phyloP scores from a whole-genome alignment of 176 grass and related monocot genomes.

The Carex scoparia region DNA sequence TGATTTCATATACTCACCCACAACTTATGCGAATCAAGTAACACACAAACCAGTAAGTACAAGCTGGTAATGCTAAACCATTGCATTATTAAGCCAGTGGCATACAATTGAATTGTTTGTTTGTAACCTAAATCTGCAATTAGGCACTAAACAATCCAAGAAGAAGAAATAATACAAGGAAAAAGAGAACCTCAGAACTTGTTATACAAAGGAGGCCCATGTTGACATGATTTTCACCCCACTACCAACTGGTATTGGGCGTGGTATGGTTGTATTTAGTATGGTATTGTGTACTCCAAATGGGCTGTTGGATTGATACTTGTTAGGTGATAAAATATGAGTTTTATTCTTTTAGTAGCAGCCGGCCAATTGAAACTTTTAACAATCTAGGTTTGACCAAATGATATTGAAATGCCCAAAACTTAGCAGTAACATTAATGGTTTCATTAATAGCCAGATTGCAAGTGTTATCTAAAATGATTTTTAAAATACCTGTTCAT shows the following conservation, averaged over 20 bases:
- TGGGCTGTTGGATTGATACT: neutral
- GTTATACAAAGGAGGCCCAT: neutral
- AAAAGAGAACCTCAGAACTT: neutral
- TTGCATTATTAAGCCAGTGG: neutral
- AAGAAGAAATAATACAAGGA: neutral
- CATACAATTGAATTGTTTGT: neutral
- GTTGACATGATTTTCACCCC: neutral
- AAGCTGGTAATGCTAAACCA: neutral
- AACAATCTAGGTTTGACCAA: neutral
- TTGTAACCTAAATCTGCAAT: neutral
- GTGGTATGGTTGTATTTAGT: neutral
- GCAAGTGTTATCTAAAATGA: neutral
- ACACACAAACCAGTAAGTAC: neutral
- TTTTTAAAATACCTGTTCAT: neutral
- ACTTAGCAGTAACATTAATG: neutral
- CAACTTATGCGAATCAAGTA: neutral
- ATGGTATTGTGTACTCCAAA: neutral
- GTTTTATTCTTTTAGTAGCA: neutral
- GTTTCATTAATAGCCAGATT: neutral
- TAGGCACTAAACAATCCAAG: neutral
- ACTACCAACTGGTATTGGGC: neutral
- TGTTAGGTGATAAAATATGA: neutral
- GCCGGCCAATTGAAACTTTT: neutral
- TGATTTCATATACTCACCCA: neutral
- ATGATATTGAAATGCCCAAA: neutral